Evolutionary conservation across 345 rosid genomes (phyloP), one percentile per base, ranked within the genome.

Genomic region (Salix arbutifolia): DNA sequence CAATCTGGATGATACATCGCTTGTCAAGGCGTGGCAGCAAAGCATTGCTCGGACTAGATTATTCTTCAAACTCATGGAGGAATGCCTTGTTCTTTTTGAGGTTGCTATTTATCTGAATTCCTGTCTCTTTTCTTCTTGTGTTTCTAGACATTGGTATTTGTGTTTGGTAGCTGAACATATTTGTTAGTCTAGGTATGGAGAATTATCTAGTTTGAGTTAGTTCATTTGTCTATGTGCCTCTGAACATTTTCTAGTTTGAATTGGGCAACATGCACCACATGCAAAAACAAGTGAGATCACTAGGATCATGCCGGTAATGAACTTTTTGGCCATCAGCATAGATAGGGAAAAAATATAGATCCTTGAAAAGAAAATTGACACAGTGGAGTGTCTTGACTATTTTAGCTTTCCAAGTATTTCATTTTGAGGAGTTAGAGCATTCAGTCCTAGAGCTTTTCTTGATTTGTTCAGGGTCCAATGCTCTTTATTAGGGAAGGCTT

Each of bases 1-100:
- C 73, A 96, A 96, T 84, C 88, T 96, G 81, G 99, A 96, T 90
- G 97, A 96, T 74, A 75, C 84, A 76, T 96, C 99, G 50, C 89
- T 92, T 81, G 92, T 87, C 77, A 93, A 93, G 87, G 97, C 95
- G 12, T 96, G 99, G 99, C 98, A 93, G 90, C 98, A 93, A 87
- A 96, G 97, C 89, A 88, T 93, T 56, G 99, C 97, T 78, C 96
- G 99, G 56, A 96, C 98, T 48, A 88, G 98, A 89, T 84, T 93
- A 72, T 96, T 92, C 86, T 96, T 96, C 88, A 96, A 96, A 81
- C 98, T 96, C 73, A 79, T 92, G 97, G 99, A 96, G 86, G 99
- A 96, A 89, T 89, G 95, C 85, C 91, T 92, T 71, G 84, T 87
- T 76, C 98, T 92, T 71, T 96, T 96, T 83, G 99, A 96, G 99